phyloP scores from a whole-genome alignment of 2,329 filamentous ascomycete species.

The Hymenoscyphus fraxineus region DNA sequence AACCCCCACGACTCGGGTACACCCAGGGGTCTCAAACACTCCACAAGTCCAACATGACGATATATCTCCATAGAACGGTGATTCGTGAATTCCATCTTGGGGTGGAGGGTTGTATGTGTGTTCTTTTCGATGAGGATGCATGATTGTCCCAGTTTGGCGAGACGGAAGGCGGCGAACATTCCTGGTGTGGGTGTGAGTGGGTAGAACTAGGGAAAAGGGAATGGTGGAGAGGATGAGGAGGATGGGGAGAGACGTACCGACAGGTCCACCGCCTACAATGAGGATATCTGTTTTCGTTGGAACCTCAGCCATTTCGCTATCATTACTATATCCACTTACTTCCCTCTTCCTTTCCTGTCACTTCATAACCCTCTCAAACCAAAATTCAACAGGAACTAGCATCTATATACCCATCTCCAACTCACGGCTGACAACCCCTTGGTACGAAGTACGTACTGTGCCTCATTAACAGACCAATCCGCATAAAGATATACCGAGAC shows the following conservation, averaged over 20 bases:
- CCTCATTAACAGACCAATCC: too few species aligned
- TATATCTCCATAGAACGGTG: not conserved
- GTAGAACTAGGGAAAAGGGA: too few species aligned
- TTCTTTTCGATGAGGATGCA: not conserved
- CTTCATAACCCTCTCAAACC: too few species aligned
- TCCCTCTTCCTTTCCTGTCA: too few species aligned
- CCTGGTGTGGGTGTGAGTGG: not conserved
- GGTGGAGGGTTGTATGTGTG: not conserved
- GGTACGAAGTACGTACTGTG: too few species aligned
- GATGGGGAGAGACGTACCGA: not conserved
- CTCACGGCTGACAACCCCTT: too few species aligned
- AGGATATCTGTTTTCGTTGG: not conserved
- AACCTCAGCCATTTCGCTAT: not conserved
- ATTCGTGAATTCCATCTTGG: not conserved
- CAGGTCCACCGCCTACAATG: not conserved
- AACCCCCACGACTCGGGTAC: not conserved
- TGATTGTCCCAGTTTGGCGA: not conserved
- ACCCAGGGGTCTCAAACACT: not conserved
- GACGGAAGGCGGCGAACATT: not conserved
- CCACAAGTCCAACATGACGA: not conserved
- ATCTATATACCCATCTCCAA: too few species aligned
- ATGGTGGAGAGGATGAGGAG: too few species aligned
- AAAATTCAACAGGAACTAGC: too few species aligned
- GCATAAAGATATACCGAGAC: too few species aligned
- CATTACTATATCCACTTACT: not conserved